Evolutionary conservation across 2,329 filamentous ascomycete species (phyloP).

Genomic region (Verticillium alfalfae): DNA sequence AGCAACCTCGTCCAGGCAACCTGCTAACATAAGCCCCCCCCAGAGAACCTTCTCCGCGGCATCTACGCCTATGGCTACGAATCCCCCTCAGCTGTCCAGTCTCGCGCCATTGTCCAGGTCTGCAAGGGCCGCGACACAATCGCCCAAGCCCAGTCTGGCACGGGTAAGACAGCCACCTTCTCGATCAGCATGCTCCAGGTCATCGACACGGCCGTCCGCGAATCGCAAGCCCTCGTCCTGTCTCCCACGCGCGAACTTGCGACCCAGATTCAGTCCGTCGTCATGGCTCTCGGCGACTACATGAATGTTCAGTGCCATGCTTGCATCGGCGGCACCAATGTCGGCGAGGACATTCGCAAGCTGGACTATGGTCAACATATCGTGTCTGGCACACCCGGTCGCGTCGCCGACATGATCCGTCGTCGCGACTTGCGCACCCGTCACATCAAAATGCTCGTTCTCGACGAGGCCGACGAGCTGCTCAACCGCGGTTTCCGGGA

Average conservation of each 20-base stretch:
- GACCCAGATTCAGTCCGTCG: conserved; percentile 96
- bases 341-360: conserved; percentile 95
- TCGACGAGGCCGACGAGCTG: conserved; percentile 57
- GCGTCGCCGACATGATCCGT: conserved; percentile 67
- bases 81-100: conserved; percentile 95
- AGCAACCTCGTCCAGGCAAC: not conserved
- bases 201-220: conserved; percentile 86
- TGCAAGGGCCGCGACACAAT: conserved; percentile 99
- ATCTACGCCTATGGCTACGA: conserved; percentile 99
- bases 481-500: conserved; percentile 94
- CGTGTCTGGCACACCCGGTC: conserved; percentile 93
- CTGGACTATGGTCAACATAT: conserved; percentile 97
- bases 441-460: conserved; percentile 60
- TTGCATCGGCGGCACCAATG: conserved; percentile 96
- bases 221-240: conserved; percentile 90
- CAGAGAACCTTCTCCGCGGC: conserved; percentile 88
- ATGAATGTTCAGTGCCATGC: conserved; percentile 99
- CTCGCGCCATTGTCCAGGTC: conserved; percentile 95
- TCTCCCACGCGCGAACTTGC: conserved; percentile 95
- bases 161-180: conserved; percentile 94
- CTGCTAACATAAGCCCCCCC: not conserved
- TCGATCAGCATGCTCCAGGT: conserved; percentile 95
- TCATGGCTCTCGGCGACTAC: conserved; percentile 99
- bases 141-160: conserved; percentile 94
- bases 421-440: conserved; percentile 51